Evolutionary conservation across 257 asterid genomes (phyloP), one percentile per base, ranked within the genome.

Genomic region (Coffea eugenioides): DNA sequence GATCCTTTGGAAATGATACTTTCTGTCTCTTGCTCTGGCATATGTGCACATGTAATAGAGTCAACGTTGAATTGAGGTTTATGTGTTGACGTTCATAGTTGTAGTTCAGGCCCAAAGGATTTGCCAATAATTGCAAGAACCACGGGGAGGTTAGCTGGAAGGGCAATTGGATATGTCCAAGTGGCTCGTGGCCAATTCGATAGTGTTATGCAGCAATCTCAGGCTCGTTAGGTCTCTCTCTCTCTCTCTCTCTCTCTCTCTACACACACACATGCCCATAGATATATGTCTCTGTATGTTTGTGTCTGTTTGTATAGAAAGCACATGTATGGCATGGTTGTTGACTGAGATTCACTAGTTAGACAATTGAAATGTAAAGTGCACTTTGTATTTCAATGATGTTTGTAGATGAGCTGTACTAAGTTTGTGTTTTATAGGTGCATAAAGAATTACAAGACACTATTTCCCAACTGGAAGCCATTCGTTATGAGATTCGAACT

Each of bases 401-500:
- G 2, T 66, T 46, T 68, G 62, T 52, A 73, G 34, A 57, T 20
- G 5, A 56, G 77, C 16, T 76, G 66, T 72, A 27, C 65, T 31
- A 34, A 20, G 46, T 18, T 41, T 27, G 41, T 76, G 67, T 34
- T 74, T 84, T 54, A 39, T 86, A 95, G 97, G 93, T 95, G 69
- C 97, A 92, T 83, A 95, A 92, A 83, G 98, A 95, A 86, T 82
- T 92, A 83, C 98, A 92, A 90, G 99, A 95, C 69, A 83, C 96
- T 77, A 89, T 91, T 87, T 93, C 99, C 69, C 97, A 95, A 80
- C 67, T 95, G 78, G 94, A 93, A 80, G 96, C 93, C 81, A 95
- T 95, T 86, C 92, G 90, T 68, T 92, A 91, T 84, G 97, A 95
- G 84, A 83, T 93, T 71, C 94, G 93, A 52, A 81, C 91, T 7